Conservation (phyloP, 2,329 filamentous ascomycete species). For the Cytospora paraplurivora region DNA sequence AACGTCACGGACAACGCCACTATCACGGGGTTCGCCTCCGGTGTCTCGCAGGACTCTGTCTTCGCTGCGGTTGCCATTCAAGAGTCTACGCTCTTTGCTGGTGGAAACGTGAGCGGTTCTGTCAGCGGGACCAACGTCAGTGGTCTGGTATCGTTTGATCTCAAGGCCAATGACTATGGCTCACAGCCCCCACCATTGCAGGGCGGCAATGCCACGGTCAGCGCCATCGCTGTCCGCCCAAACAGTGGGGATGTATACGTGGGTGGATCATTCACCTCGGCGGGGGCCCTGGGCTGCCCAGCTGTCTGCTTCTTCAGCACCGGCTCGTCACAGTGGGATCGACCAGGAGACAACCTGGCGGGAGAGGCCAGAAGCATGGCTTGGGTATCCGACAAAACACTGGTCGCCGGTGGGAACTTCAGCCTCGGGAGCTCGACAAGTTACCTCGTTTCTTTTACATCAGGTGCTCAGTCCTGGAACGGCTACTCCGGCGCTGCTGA, state of each 20-base stretch:
- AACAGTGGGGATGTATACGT: conserved; percentile 77
- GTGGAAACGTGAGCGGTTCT: conserved; percentile 75
- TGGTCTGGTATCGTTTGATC: conserved; percentile 80
- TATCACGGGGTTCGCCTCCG: conserved; percentile 69
- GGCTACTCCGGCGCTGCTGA: conserved; percentile 60
- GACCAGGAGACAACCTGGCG: conserved; percentile 70
- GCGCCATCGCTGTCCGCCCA: conserved; percentile 73
- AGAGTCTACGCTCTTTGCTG: conserved; percentile 73
- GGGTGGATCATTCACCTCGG: conserved; percentile 80
- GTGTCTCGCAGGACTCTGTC: conserved; percentile 70
- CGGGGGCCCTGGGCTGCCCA: conserved; percentile 80
- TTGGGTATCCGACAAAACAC: conserved; percentile 72
- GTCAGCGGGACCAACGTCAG: conserved; percentile 64
- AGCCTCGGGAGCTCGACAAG: conserved; percentile 65
- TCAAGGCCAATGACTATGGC: conserved; percentile 64
- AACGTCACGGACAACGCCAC: conserved; percentile 68
- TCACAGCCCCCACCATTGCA: conserved; percentile 75
- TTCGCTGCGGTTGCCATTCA: conserved; percentile 72
- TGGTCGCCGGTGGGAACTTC: conserved; percentile 79
- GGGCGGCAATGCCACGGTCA: conserved; percentile 71
- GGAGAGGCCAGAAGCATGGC: conserved; percentile 72
- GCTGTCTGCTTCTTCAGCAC: conserved; percentile 80
- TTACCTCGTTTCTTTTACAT: conserved; percentile 73
- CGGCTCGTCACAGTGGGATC: conserved; percentile 72
- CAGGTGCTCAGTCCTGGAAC: conserved; percentile 67